phyloP scores from a whole-genome alignment of 768 basidiomycete genomes.

The Lentinula boryana region DNA sequence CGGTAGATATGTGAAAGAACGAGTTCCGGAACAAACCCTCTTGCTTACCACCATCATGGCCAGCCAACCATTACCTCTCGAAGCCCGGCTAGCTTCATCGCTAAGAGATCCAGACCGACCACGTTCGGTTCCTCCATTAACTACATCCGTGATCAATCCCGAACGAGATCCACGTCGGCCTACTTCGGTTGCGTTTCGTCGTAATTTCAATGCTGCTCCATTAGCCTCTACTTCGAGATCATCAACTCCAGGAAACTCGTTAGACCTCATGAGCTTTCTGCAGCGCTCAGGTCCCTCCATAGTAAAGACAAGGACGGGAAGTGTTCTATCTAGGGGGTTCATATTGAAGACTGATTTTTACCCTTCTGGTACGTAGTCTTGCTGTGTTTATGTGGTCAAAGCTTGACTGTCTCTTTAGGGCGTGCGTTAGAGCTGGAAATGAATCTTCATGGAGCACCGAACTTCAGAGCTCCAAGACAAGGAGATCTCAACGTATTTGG shows the following conservation, averaged over 20 bases:
- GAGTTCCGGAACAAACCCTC: neutral
- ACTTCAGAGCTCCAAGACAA: constrained; percentile 81
- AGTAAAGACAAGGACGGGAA: constrained; percentile 78
- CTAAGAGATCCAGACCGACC: neutral
- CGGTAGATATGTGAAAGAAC: no score
- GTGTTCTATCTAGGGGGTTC: constrained; percentile 81
- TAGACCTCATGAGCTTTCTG: constrained; percentile 60
- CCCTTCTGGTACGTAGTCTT: constrained; percentile 51
- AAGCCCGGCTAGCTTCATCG: neutral
- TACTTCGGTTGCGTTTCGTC: neutral
- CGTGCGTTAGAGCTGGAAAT: constrained; percentile 88
- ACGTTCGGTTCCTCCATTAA: neutral
- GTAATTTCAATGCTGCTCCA: neutral
- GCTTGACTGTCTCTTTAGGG: constrained; percentile 35
- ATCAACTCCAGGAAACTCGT: constrained; percentile 17
- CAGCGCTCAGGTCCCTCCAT: constrained; percentile 65
- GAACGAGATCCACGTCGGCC: neutral
- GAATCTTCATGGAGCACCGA: constrained; percentile 91
- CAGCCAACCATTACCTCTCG: neutral
- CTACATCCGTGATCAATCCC: neutral
- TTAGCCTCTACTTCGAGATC: constrained; percentile 1
- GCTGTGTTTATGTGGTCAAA: neutral
- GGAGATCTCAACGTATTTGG: constrained; percentile 89
- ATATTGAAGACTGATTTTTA: constrained; percentile 94
- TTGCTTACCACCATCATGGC: neutral